Base-by-base conservation (phyloP, 106 monocot species). In the Platanthera zijinensis region DNA sequence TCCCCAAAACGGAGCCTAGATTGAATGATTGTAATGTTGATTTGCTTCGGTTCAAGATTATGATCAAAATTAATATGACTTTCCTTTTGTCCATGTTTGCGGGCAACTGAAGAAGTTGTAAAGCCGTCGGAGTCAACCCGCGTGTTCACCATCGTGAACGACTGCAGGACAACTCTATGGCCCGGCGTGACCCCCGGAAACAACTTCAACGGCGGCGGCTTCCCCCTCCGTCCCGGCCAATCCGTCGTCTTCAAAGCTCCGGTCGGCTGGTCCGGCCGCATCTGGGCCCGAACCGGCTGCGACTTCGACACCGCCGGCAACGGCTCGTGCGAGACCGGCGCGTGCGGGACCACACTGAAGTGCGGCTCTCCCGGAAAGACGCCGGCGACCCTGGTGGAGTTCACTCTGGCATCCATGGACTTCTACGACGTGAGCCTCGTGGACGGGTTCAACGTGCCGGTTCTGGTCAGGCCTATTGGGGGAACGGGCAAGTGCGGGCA, bases 371-470 rank as follows among this genome's bases (percentile, higher is more conserved):
- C 92, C 6, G 95, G 95, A 15, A 51, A 80, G 4, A 21, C 95
- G 0, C 95, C 95, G 3, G 86, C 88, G 32, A 84, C 84, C 0
- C 88, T 95, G 6, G 95, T 92, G 21, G 95, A 92, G 77, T 95
- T 95, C 80, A 95, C 92, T 7, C 85, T 95, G 3, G 92, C 83
- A 30, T 69, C 83, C 2, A 49, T 50, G 6, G 90, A 95, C 79
- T 92, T 80, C 80, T 95, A 95, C 80, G 95, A 95, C 78, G 95
- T 95, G 54, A 92, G 90, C 78, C 88, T 95, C 13, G 95, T 95
- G n/a, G 95, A 92, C 68, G 92, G 95, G 30, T 95, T 90, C 86
- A 95, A 95, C 85, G 47, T 95, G 22, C 95, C 95, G 32, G 8
- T 95, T 3, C 75, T 77, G 15, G 88, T 95, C 39, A 82, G 74